phyloP scores from a whole-genome alignment of 306 rosid species.

The Sindora glabra region DNA sequence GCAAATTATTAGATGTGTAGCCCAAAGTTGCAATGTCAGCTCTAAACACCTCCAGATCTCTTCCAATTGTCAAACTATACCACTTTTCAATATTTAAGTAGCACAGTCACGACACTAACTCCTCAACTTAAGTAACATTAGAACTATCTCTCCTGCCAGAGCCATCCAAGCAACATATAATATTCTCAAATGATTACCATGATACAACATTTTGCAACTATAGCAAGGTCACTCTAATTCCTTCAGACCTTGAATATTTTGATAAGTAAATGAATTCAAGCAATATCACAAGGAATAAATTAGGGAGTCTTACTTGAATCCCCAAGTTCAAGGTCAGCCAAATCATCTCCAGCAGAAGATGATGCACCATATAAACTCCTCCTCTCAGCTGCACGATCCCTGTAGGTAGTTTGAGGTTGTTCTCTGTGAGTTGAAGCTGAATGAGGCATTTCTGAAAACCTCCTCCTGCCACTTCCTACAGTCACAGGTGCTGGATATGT shows the following conservation, averaged over 20 bases:
- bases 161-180: conserved; percentile 6
- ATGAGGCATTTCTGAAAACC: conserved; percentile 93
- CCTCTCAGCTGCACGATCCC: conserved; percentile 99
- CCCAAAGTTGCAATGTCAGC: neutral
- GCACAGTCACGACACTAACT: neutral
- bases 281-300: conserved; percentile 14
- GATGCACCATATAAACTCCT: conserved; percentile 90
- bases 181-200: too few species aligned
- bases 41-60: neutral
- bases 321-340: conserved; percentile 49
- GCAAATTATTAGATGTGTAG: neutral
- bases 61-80: neutral
- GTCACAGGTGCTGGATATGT: conserved; percentile 51
- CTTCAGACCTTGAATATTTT: conserved; percentile 3
- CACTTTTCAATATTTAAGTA: neutral
- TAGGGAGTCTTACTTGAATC: conserved; percentile 73
- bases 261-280: conserved; percentile 12
- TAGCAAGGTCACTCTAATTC: neutral
- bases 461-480: conserved; percentile 67
- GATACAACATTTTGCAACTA: too few species aligned
- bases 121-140: conserved; percentile 2
- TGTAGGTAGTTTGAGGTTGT: conserved; percentile 61
- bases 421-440: conserved; percentile 60
- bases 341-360: conserved; percentile 49
- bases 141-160: conserved; percentile 2